Percentiles rank a stretch among this genome's conserved stretches.
Conservation (phyloP, 768 basidiomycete genomes). For the Trametes maxima region DNA sequence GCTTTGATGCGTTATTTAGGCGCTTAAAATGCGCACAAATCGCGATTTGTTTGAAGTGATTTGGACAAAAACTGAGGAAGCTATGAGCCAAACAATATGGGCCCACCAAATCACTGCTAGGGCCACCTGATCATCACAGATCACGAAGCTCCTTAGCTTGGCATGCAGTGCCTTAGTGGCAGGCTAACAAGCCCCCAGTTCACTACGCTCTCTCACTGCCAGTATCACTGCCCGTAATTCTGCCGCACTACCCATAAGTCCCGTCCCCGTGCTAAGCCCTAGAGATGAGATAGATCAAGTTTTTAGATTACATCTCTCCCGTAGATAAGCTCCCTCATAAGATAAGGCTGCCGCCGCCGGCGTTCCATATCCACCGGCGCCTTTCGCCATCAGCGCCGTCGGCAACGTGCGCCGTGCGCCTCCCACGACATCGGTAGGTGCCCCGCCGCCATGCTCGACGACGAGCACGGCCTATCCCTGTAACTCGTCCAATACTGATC, state of each 20-base stretch:
- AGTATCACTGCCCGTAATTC: background rate
- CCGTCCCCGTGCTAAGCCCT: background rate
- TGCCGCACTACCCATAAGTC: too few species aligned
- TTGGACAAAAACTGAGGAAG: too few species aligned
- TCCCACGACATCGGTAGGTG: background rate
- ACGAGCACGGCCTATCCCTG: background rate
- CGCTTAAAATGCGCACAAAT: too few species aligned
- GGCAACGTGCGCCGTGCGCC: background rate
- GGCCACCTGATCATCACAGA: slow-evolving; percentile 4
- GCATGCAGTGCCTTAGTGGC: background rate
- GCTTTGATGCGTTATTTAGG: too few species aligned
- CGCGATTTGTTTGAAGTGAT: too few species aligned
- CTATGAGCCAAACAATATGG: too few species aligned
- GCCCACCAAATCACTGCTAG: too few species aligned
- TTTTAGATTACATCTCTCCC: too few species aligned
- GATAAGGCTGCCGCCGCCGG: background rate
- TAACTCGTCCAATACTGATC: background rate
- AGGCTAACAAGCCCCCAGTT: background rate
- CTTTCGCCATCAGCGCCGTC: background rate
- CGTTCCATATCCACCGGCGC: background rate
- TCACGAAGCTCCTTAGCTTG: background rate
- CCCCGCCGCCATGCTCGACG: background rate
- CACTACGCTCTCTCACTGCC: background rate
- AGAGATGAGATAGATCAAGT: too few species aligned
- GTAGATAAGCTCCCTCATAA: background rate